Evolutionary conservation across 352 stramenopile species (phyloP), one percentile per base, ranked within the genome.

Genomic region (Phytophthora pistaciae): DNA sequence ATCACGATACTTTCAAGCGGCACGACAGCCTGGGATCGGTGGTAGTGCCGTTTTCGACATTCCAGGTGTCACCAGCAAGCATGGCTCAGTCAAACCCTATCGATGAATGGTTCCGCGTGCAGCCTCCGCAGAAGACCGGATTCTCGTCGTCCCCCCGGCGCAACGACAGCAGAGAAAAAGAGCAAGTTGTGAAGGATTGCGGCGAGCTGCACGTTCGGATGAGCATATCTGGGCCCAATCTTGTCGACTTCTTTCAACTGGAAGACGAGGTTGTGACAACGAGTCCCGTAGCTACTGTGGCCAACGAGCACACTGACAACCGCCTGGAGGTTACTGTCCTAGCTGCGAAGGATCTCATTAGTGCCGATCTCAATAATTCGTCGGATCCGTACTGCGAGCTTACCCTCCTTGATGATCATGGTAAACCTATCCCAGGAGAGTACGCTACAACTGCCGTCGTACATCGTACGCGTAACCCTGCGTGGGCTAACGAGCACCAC

Each of bases 141-240:
- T 42, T 53, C 21, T 55, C 62, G 58, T 75, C 76, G 13, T 72
- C 67, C 4, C 80, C 74, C 8, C 72, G 70, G 21, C 74, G 58
- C 0, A 71, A 77, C 29, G 63, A 74, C 36, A 68, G 59, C 25
- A 49, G 64, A 40, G 76, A 87, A 21, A 79, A 91, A 21, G 68
- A 90, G 25, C 63, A 74, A 8, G 74, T 86, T 60, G 52, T 85
- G 7, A 72, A 78, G 36, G 63, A 84, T 33, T 74, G 88, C 52
- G 87, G 87, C 16, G 81, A 94, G n/a, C 60, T 94, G 11, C 84
- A 77, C 42, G 66, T 94, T 44, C 56, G 83, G 27, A 94, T 94
- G 87, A 90, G 70, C 55, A 64, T 94, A 23, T 68, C 72, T 5
- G 87, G 87, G 5, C 79, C 82, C 11, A 92, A 91, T 56, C 68